phyloP scores from a whole-genome alignment of 1,139 yeast species.

The Yueomyces sp. region DNA sequence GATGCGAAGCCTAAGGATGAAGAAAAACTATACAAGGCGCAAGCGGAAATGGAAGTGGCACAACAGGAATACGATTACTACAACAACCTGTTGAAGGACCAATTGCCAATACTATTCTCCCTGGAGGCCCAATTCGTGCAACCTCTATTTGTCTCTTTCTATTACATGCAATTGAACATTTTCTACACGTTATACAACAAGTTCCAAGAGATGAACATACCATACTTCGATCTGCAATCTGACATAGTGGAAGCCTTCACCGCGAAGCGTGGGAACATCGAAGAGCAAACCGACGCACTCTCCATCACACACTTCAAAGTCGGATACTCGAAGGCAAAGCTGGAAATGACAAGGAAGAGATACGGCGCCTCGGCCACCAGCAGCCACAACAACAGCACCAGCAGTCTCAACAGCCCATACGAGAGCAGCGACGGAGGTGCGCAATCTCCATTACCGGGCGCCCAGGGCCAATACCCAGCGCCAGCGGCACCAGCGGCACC shows the following conservation, averaged over 20 bases:
- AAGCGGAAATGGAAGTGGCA: conserved; percentile 81
- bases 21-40: conserved; percentile 76
- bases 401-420: conserved; percentile 1
- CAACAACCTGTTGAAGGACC: conserved; percentile 85
- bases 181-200: conserved; percentile 82
- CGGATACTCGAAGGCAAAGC: conserved; percentile 74
- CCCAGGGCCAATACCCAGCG: conserved; percentile 19
- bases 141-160: conserved; percentile 86
- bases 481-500: conserved; percentile 1
- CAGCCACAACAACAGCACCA: not conserved
- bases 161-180: conserved; percentile 94
- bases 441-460: conserved; percentile 19
- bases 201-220: conserved; percentile 94
- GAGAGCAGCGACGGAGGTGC: conserved; percentile 1
- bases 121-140: conserved; percentile 85
- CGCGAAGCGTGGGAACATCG: conserved; percentile 78
- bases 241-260: conserved; percentile 75
- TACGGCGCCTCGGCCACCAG: conserved; percentile 33
- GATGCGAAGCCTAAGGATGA: conserved; percentile 82
- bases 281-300: conserved; percentile 77
- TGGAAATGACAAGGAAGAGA: conserved; percentile 70
- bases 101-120: conserved; percentile 74
- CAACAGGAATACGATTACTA: conserved; percentile 93
- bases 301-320: conserved; percentile 81
- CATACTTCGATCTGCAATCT: conserved; percentile 75